These are phyloP conservation scores for Acidomyces sp. DNA, from an alignment of 495 filamentous ascomycete genomes.

Conservation along the genomic window DNA sequence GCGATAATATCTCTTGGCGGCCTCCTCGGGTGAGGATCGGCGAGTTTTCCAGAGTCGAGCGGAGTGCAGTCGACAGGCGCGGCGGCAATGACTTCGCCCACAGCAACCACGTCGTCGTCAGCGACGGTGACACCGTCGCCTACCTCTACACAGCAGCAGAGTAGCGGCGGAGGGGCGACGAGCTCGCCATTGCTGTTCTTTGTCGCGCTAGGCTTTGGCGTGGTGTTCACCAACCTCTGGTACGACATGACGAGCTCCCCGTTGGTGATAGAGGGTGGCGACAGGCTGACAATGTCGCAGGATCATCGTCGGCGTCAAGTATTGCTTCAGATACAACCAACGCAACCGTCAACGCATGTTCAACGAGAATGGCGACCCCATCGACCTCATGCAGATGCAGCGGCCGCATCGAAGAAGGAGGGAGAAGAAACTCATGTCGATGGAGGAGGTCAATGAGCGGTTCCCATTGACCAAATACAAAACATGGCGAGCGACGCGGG, in stretches of 20 bases:
- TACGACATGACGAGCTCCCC: constrained; percentile 39
- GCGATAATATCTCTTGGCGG: too few species aligned
- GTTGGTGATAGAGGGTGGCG: too few species aligned
- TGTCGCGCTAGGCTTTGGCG: constrained; percentile 91
- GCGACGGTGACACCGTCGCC: background rate
- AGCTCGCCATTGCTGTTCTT: constrained; percentile 91
- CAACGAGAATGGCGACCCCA: constrained; percentile 77
- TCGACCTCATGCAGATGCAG: constrained; percentile 61
- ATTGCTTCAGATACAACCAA: constrained; percentile 97
- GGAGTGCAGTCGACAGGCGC: too few species aligned
- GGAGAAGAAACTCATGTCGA: constrained; percentile 96
- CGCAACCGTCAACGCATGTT: constrained; percentile 64
- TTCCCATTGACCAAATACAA: constrained; percentile 96
- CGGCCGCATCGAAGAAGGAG: constrained; percentile 66
- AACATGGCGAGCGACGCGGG: constrained; percentile 74
- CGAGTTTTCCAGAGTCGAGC: too few species aligned
- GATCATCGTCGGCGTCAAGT: constrained; percentile 99
- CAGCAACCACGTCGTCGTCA: constrained; percentile 2
- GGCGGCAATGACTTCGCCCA: constrained; percentile 8
- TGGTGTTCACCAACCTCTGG: constrained; percentile 99
- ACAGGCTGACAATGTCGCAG: constrained; percentile 35
- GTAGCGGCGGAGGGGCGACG: constrained; percentile 40
- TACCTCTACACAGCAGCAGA: background rate
- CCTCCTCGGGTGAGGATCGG: too few species aligned
- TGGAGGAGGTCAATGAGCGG: constrained; percentile 96